Evolutionary conservation across 805 yeast genomes (phyloP).

Genomic region (Lachancea mirantina): DNA sequence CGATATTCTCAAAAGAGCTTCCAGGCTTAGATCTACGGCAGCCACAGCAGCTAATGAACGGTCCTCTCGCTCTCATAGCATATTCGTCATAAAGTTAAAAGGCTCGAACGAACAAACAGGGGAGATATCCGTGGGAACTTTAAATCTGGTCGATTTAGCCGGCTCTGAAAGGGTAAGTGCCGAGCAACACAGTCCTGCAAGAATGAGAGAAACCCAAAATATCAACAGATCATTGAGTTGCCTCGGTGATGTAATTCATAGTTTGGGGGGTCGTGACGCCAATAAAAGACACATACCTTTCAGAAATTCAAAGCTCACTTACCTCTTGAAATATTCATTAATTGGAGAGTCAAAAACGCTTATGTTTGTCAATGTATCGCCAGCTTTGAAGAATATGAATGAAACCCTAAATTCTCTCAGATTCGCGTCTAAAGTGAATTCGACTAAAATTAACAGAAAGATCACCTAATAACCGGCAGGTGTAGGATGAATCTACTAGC

Average conservation of each 20-base stretch:
- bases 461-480: not conserved
- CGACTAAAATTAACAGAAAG: slow-evolving; percentile 35
- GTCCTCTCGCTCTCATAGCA: slow-evolving; percentile 88
- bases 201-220: slow-evolving; percentile 80
- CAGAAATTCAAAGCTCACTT: slow-evolving; percentile 89
- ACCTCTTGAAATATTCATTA: slow-evolving; percentile 73
- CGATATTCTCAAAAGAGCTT: slow-evolving; percentile 46
- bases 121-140: slow-evolving; percentile 45
- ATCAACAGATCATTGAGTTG: slow-evolving; percentile 84
- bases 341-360: slow-evolving; percentile 83
- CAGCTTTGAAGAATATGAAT: slow-evolving; percentile 49
- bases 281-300: slow-evolving; percentile 68
- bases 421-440: slow-evolving; percentile 79
- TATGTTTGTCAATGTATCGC: slow-evolving; percentile 88
- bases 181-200: slow-evolving; percentile 72
- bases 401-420: slow-evolving; percentile 83
- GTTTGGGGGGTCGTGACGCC: slow-evolving; percentile 62
- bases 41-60: slow-evolving; percentile 73
- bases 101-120: slow-evolving; percentile 50
- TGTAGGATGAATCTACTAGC: not conserved
- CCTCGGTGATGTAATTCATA: slow-evolving; percentile 81
- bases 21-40: slow-evolving; percentile 64
- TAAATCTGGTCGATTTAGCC: slow-evolving; percentile 85
- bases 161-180: slow-evolving; percentile 82
- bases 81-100: slow-evolving; percentile 55